Evolutionary conservation across 768 basidiomycete genomes (phyloP), one percentile per base, ranked within the genome.

Genomic region (Naganishia randhawae): DNA sequence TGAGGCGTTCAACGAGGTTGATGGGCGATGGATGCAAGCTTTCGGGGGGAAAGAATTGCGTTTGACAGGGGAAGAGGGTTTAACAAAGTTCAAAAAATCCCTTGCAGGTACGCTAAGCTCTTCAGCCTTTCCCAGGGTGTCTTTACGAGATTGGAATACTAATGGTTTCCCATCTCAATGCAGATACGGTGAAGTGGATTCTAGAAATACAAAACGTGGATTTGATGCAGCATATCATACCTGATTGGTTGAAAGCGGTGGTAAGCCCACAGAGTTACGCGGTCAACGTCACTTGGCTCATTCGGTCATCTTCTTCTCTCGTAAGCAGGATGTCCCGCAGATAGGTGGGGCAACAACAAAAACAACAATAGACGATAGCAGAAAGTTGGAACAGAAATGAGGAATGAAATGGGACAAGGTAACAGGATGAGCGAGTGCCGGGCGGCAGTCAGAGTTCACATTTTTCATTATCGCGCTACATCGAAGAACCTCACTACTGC

Each of bases 11-110:
- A 39, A 39, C 4, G 41, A 61, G n/a, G 32, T 61, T 25, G 57
- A 61, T 61, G 37, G 41, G 22, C 37, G 57, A 11, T 61, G 57
- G 57, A 25, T 61, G 35, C 37, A 61, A 39, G 57, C 57, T n/a
- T 61, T 61, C 27, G 57, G 57, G 1, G 57, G 57, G 9, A 61
- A 42, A 22, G 57, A 61, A 29, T 35, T 61, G 16, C 57, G 57
- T n/a, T 29, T 61, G 57, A 42, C 35, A 4, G 57, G 57, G 10
- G 39, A 61, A 27, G 57, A 27, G 1, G 57, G 57, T 1, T 35
- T 61, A 25, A 25, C 1, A 6, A 22, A 25, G 25, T 61, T 61
- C n/a, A 39, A 22, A n/a, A 61, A 29, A 14, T 27, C 11, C 6
- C 22, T 41, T 25, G 57, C 57, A 13, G 57, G 57, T 61, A 41